Conservation (phyloP, 1,284 basidiomycete genomes). For the Crepidotus sp. region DNA sequence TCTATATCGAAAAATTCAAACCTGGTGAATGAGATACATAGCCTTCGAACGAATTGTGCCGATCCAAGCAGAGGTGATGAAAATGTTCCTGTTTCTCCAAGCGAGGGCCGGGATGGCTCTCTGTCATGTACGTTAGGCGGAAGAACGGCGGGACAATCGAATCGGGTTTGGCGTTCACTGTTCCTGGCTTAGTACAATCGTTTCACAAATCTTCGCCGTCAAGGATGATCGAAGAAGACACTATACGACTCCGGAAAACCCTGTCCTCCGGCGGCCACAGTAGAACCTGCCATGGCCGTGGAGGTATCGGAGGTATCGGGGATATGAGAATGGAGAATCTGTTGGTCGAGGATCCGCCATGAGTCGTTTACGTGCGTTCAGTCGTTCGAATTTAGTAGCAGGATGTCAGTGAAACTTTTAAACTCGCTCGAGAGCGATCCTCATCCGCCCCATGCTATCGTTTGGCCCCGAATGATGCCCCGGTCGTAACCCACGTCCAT, state of each 20-base stretch:
- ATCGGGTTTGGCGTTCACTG: slow-evolving; percentile 1
- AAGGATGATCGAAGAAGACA: slow-evolving; percentile 4
- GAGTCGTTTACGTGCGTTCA: slow-evolving; percentile 6
- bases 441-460: too few relatives aligned
- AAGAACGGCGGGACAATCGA: slow-evolving; percentile 3
- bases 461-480: not conserved
- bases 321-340: not conserved
- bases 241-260: not conserved
- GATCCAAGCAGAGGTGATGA: too few relatives aligned
- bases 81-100: too few relatives aligned
- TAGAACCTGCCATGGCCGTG: not conserved
- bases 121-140: slow-evolving; percentile 10
- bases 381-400: not conserved
- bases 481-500: not conserved
- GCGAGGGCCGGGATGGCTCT: too few relatives aligned
- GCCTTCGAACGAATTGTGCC: too few relatives aligned
- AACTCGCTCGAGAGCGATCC: slow-evolving; percentile 1
- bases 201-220: slow-evolving; percentile 8
- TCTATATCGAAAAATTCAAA: not conserved
- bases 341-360: not conserved
- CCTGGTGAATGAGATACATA: too few relatives aligned
- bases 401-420: slow-evolving; percentile 9
- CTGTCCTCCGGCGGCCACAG: not conserved
- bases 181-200: slow-evolving; percentile 11
- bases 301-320: slow-evolving; percentile 2